A percentile compares a stretch with the other conserved stretches of the same genome.
These are phyloP conservation scores for Russula virescens DNA, from an alignment of 768 basidiomycete species.

Conservation along the genomic window DNA sequence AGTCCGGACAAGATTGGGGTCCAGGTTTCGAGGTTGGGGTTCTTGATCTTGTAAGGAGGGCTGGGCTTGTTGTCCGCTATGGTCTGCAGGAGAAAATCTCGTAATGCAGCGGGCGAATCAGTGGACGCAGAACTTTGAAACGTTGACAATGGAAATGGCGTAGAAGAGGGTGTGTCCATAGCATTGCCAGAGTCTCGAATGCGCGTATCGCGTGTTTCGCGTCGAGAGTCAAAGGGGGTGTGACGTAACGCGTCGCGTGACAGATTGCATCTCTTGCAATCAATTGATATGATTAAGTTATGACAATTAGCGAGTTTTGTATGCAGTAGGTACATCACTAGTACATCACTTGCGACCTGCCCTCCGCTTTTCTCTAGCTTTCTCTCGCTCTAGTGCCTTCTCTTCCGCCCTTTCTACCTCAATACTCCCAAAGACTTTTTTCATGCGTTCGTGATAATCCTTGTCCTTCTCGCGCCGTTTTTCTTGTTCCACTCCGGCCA, in stretches of 20 bases:
- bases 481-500: conserved; percentile 82
- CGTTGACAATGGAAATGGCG: conserved; percentile 21
- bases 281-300: too few relatives aligned
- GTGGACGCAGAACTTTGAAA: conserved; percentile 17
- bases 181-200: background rate
- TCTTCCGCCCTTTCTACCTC: conserved; percentile 92
- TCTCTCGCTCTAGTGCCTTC: conserved; percentile 85
- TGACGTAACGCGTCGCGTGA: conserved; percentile 9
- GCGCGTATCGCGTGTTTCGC: background rate
- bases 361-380: conserved; percentile 67
- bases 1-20: conserved; percentile 41
- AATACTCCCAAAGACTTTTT: conserved; percentile 67
- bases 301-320: background rate
- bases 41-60: conserved; percentile 15
- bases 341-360: conserved; percentile 60
- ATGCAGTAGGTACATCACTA: background rate
- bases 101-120: conserved; percentile 23
- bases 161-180: conserved; percentile 20
- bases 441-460: conserved; percentile 77
- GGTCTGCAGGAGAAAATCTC: conserved; percentile 19
- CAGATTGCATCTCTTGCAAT: too few relatives aligned
- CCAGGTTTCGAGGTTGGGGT: conserved; percentile 41
- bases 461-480: conserved; percentile 81
- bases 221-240: too few relatives aligned
- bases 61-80: conserved; percentile 20